Evolutionary conservation across 1,139 yeast genomes (phyloP), one percentile per base, ranked within the genome.

Genomic region (Saccharomyces hybrid): DNA sequence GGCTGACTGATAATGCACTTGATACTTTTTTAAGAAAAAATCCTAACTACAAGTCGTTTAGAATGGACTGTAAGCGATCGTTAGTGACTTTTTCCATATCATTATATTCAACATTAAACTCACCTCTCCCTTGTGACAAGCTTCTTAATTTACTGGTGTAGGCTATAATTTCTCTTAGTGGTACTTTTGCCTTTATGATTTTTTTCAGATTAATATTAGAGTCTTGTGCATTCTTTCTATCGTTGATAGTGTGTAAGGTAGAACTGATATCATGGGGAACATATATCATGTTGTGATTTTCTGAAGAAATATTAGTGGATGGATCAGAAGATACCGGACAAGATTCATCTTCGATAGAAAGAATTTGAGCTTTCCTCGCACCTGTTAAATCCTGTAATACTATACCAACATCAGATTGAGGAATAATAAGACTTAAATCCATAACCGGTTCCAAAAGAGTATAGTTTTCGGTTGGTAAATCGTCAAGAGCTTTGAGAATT

Each of bases 131-230:
- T 66, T 89, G 91, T 0, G 98, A 91, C 63, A 90, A 75, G 46
- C 95, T 84, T 64, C 98, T 74, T 50, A 93, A 73, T 55, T 81
- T 82, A 6, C 84, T 82, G 54, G 89, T 77, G 67, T 93, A 93
- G 1, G 97, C 96, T 54, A 90, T 80, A 97, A 93, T 90, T 60
- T 86, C 95, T 58, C 85, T 78, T 62, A 93, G 75, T 7, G 99
- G 98, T 0, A 91, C 91, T 55, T 79, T 81, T 0, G 97, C 97
- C 14, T 75, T 73, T 44, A 91, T 80, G 2, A 80, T 73, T 64
- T 87, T 86, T 16, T 38, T 38, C 55, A 58, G 55, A 27, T 57
- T 55, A 3, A 65, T 78, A 25, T 70, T 70, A 5, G 60, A 62
- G n/a, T 59, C 62, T 38, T 8, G 42, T 8, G 42, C 8, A 8